Percentiles rank a stretch among this genome's conserved stretches.
These are phyloP conservation scores for Setaria viridis DNA, from an alignment of 202 grass and related monocot species.

Conservation along the genomic window DNA sequence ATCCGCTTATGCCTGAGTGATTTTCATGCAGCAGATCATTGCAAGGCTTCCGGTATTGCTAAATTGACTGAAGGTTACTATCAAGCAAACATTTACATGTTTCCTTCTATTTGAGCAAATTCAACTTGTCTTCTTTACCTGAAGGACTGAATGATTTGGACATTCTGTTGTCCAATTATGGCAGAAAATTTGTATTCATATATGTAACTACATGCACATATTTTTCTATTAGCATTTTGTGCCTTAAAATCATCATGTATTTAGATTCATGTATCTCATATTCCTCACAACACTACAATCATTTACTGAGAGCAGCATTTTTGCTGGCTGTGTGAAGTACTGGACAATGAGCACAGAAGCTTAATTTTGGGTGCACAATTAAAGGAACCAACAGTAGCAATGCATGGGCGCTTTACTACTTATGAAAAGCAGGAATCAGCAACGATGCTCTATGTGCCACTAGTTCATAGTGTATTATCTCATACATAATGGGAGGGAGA, in stretches of 20 bases:
- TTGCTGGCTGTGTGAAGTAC: background rate
- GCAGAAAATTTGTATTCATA: background rate
- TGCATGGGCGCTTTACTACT: too few relatives aligned
- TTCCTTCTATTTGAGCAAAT: background rate
- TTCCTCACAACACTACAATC: background rate
- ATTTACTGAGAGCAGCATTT: background rate
- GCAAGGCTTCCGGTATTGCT: background rate
- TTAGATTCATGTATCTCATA: background rate
- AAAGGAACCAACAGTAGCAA: too few relatives aligned
- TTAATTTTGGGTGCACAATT: background rate
- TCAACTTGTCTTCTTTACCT: background rate
- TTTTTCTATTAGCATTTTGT: background rate
- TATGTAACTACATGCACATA: background rate
- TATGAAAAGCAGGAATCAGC: too few relatives aligned
- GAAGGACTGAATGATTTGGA: background rate
- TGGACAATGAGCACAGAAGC: background rate
- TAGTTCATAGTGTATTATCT: background rate
- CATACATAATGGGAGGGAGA: background rate
- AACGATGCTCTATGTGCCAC: too few relatives aligned
- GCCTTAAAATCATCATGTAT: background rate
- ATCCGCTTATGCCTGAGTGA: background rate
- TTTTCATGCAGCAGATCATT: background rate
- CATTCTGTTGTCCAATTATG: background rate
- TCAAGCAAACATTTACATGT: too few relatives aligned
- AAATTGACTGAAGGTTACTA: too few relatives aligned